Percentiles rank a stretch among this genome's conserved stretches.
Conservation (phyloP, 2,329 filamentous ascomycete species). For the Ambrosiella cleistominuta region DNA sequence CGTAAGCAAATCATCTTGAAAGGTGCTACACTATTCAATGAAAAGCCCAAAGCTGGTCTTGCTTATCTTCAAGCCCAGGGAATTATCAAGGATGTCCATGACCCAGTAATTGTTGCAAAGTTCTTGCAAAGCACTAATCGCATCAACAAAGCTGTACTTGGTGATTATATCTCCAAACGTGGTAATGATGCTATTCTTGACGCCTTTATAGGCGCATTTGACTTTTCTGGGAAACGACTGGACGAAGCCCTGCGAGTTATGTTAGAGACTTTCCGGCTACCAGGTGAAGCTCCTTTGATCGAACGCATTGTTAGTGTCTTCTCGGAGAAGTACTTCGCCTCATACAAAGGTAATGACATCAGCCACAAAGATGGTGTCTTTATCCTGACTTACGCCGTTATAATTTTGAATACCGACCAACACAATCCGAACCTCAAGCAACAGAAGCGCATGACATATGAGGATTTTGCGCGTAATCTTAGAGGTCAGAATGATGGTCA, state of each 20-base stretch:
- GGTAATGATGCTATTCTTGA: conserved; percentile 71
- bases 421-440: conserved; percentile 80
- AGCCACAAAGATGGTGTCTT: conserved; percentile 77
- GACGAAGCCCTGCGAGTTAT: conserved; percentile 78
- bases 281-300: conserved; percentile 83
- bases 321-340: conserved; percentile 65
- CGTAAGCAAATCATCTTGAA: conserved; percentile 80
- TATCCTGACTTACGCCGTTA: conserved; percentile 85
- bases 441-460: conserved; percentile 64
- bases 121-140: conserved; percentile 79
- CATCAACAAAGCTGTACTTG: conserved; percentile 76
- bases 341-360: conserved; percentile 49
- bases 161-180: conserved; percentile 84
- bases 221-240: conserved; percentile 71
- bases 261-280: conserved; percentile 82
- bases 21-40: conserved; percentile 83
- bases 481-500: conserved; percentile 72
- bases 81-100: conserved; percentile 58
- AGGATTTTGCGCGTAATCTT: conserved; percentile 76
- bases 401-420: conserved; percentile 93
- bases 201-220: conserved; percentile 71
- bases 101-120: conserved; percentile 62
- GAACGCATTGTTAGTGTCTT: conserved; percentile 82
- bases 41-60: conserved; percentile 77
- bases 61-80: conserved; percentile 71